These are phyloP conservation scores for Anethum foeniculum DNA, from an alignment of 140 eudicot genomes.

Conservation along the genomic window DNA sequence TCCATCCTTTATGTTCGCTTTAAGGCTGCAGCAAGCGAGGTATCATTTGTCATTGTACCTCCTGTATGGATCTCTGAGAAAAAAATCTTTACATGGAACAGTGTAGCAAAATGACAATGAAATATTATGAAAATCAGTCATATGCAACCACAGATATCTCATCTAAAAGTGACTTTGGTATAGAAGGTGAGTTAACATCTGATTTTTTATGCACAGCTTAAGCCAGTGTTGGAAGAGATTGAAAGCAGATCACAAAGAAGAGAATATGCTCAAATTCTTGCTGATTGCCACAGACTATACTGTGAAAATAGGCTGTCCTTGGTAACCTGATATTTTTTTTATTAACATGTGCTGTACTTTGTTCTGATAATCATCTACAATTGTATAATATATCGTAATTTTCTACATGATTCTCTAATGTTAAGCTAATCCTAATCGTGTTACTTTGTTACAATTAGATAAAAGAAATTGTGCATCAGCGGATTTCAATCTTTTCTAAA, in stretches of 20 bases:
- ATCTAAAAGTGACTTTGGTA: neutral
- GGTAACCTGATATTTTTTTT: slow-evolving; percentile 39
- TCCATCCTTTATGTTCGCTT: slow-evolving; percentile 91
- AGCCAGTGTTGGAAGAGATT: slow-evolving; percentile 87
- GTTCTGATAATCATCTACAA: neutral
- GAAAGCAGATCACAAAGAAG: slow-evolving; percentile 84
- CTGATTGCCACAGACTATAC: slow-evolving; percentile 88
- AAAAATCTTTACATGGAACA: neutral
- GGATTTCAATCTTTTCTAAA: slow-evolving; percentile 79
- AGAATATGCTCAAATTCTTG: slow-evolving; percentile 81
- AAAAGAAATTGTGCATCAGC: slow-evolving; percentile 73
- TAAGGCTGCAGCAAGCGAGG: slow-evolving; percentile 99
- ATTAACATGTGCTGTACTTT: neutral
- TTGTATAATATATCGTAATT: neutral
- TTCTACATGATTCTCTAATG: slow-evolving; percentile 7
- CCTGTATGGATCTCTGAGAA: neutral
- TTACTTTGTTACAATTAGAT: slow-evolving; percentile 38
- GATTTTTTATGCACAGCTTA: slow-evolving; percentile 59
- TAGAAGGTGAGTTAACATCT: slow-evolving; percentile 7
- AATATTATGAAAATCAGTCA: neutral
- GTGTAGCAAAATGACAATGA: neutral
- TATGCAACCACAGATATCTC: neutral
- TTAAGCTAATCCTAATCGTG: neutral
- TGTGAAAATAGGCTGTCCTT: slow-evolving; percentile 90
- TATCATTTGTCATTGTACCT: slow-evolving; percentile 19